Evolutionary conservation across 192 early-diverging fungal species (phyloP).

Genomic region (Coemansia pectinata): DNA sequence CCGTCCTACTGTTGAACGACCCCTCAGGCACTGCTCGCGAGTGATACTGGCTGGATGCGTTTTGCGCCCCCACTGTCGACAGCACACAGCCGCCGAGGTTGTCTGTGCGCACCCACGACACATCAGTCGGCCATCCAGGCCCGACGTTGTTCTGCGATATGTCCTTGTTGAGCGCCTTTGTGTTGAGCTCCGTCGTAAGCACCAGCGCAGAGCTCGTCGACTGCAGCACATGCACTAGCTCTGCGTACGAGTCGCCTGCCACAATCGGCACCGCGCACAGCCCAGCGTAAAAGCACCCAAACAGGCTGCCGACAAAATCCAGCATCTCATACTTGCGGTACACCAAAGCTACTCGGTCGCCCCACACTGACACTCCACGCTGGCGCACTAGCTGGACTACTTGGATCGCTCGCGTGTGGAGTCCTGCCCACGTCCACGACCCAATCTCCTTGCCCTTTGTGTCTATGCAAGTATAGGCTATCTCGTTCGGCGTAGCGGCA

Average conservation of each 20-base stretch:
- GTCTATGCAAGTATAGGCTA: conserved; percentile 72
- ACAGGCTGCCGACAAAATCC: conserved; percentile 80
- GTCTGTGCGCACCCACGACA: conserved; percentile 84
- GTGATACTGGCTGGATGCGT: conserved; percentile 25
- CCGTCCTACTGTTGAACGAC: conserved; percentile 14
- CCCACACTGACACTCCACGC: conserved; percentile 59
- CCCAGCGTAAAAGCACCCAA: conserved; percentile 81
- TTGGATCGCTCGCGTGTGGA: conserved; percentile 70
- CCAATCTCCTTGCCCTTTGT: conserved; percentile 70
- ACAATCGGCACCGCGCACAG: conserved; percentile 84
- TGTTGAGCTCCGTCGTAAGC: conserved; percentile 80
- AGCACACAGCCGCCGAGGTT: conserved; percentile 64
- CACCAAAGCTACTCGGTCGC: conserved; percentile 73
- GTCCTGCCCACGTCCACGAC: conserved; percentile 73
- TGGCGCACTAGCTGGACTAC: conserved; percentile 68
- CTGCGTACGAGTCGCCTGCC: conserved; percentile 76
- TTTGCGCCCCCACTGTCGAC: conserved; percentile 42
- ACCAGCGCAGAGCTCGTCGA: conserved; percentile 66
- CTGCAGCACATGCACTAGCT: conserved; percentile 73
- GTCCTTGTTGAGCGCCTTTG: conserved; percentile 73
- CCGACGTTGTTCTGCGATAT: conserved; percentile 56
- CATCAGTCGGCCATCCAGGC: conserved; percentile 63
- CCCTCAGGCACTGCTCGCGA: conserved; percentile 17
- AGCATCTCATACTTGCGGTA: conserved; percentile 79
- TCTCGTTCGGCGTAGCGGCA: conserved; percentile 55